These are phyloP conservation scores for Fusarium proliferatum DNA, from an alignment of 2,329 filamentous ascomycete genomes.

Conservation along the genomic window DNA sequence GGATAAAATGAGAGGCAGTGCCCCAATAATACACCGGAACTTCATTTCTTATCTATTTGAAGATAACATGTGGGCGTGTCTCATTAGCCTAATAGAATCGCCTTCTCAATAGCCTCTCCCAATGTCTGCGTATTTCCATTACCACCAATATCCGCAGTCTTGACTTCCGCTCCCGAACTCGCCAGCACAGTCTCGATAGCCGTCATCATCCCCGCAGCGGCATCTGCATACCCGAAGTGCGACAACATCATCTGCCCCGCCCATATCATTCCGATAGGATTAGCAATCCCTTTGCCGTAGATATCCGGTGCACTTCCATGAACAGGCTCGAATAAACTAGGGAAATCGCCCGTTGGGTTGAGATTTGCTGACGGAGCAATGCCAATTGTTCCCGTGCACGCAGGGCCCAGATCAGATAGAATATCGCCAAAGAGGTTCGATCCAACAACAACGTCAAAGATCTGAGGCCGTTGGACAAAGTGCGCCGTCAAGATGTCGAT, in stretches of 20 bases:
- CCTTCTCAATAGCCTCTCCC: slow-evolving; percentile 38
- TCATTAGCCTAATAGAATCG: neutral
- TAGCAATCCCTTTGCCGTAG: slow-evolving; percentile 77
- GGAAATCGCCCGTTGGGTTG: slow-evolving; percentile 64
- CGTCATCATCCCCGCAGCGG: slow-evolving; percentile 65
- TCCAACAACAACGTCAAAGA: slow-evolving; percentile 71
- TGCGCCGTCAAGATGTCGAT: slow-evolving; percentile 75
- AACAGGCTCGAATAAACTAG: slow-evolving; percentile 73
- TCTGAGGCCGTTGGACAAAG: slow-evolving; percentile 69
- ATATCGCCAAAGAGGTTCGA: slow-evolving; percentile 75
- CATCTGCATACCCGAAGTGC: slow-evolving; percentile 42
- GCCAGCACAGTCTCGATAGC: slow-evolving; percentile 73
- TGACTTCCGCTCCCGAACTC: slow-evolving; percentile 47
- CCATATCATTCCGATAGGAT: slow-evolving; percentile 79
- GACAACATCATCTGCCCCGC: slow-evolving; percentile 71
- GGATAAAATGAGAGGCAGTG: neutral
- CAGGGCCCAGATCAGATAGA: slow-evolving; percentile 76
- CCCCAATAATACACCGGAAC: accelerated
- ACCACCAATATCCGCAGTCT: slow-evolving; percentile 49
- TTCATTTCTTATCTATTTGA: neutral
- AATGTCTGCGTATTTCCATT: slow-evolving; percentile 40
- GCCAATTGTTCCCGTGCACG: slow-evolving; percentile 76
- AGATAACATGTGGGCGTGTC: neutral
- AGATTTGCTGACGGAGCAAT: slow-evolving; percentile 78
- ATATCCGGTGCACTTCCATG: slow-evolving; percentile 81